Evolutionary conservation across 108 stramenopile genomes (phyloP), one percentile per base, ranked within the genome.

Genomic region (Seminavis robusta): DNA sequence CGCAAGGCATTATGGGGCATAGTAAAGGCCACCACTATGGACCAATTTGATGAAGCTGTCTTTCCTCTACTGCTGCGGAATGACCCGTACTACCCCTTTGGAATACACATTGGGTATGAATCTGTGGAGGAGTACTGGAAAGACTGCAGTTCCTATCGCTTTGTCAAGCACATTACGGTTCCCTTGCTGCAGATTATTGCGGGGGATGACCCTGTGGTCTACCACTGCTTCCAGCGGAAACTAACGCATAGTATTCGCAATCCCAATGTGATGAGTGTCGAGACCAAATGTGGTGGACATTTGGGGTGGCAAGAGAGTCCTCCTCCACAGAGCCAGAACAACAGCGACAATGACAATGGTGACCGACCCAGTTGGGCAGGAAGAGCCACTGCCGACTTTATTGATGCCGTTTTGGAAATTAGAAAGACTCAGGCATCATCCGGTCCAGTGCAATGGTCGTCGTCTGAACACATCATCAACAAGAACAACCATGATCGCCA

Each of bases 251-350:
- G 74, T 49, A 40, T 78, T 36, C 71, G 63, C 27, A 80, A 76
- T 73, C 77, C 81, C 17, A 83, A 83, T 52, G 72, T 79, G 0
- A 31, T 83, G 1, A 75, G 73, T 11, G 77, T 79, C 13, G 73
- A 74, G 46, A 83, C 81, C 20, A 39, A 63, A 62, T 77, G 75
- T 46, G 81, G 77, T 27, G 81, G 81, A 17, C 81, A 83, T 57
- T 55, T 83, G 46, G 81, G 81, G 23, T 83, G 81, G 77, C 70
- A 69, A 41, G 71, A 79, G 52, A 56, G 68, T 71, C 76, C 74
- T 6, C 71, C 79, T 10, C 63, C 40, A 21, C 19, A 47, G 33
- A 42, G 37, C 5, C 10, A 29, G 32, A 17, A 23, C n/a, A 48
- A 7, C 15, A 13, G 16, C 8, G 3, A 10, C 11, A 16, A n/a